Evolutionary conservation across 2,329 filamentous ascomycete genomes (phyloP).

Genomic region (Colletotrichum tropicale): DNA sequence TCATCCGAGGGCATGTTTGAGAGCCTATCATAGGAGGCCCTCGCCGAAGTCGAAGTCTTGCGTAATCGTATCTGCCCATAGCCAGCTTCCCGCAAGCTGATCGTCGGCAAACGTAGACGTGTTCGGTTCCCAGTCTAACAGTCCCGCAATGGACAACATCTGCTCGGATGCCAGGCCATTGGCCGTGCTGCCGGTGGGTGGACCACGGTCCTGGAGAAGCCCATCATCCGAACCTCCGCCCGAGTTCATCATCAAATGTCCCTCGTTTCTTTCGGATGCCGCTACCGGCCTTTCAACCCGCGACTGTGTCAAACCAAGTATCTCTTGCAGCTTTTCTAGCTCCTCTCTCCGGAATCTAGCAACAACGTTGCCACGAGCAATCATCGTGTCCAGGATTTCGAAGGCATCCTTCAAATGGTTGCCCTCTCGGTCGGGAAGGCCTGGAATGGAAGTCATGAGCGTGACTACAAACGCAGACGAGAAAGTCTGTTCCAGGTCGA

Average conservation of each 20-base stretch:
- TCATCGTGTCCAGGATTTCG: neutral
- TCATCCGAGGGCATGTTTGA: neutral
- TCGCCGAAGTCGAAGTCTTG: neutral
- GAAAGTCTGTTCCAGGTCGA: slow-evolving; percentile 8
- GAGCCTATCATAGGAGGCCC: neutral
- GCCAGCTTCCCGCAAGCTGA: neutral
- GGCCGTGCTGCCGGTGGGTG: neutral
- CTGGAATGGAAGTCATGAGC: neutral
- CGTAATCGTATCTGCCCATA: neutral
- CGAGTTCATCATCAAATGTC: neutral
- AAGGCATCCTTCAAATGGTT: neutral
- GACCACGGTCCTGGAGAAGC: neutral
- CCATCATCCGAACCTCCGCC: neutral
- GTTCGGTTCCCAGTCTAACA: neutral
- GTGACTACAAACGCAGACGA: neutral
- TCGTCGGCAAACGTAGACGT: neutral
- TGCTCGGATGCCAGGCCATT: slow-evolving; percentile 1
- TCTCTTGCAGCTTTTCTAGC: slow-evolving; percentile 1
- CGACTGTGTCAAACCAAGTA: neutral
- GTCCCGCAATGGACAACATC: neutral
- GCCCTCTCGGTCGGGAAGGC: neutral
- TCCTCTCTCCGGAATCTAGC: neutral
- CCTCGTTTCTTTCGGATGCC: neutral
- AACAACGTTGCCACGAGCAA: neutral
- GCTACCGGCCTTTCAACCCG: neutral